These are phyloP conservation scores for Candida krabiensis DNA, from an alignment of 805 yeast genomes.

Conservation along the genomic window DNA sequence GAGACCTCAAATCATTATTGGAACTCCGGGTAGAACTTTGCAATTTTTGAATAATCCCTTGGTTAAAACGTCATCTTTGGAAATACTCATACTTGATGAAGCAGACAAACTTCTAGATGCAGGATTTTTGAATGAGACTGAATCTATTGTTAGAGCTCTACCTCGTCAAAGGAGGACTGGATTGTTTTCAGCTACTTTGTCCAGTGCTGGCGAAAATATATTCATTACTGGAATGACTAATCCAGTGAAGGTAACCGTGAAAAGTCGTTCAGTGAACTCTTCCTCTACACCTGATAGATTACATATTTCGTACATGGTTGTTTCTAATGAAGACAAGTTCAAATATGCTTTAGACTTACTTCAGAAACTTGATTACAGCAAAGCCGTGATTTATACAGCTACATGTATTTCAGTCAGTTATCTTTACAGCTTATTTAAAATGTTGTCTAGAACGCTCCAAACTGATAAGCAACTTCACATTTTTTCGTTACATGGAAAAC, in stretches of 20 bases:
- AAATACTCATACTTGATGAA: slow-evolving; percentile 82
- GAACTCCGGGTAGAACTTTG: slow-evolving; percentile 87
- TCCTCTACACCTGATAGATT: slow-evolving; percentile 63
- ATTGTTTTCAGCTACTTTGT: slow-evolving; percentile 88
- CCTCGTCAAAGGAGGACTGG: slow-evolving; percentile 96
- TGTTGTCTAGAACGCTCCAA: slow-evolving; percentile 32
- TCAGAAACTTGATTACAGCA: slow-evolving; percentile 57
- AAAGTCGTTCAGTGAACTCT: slow-evolving; percentile 40
- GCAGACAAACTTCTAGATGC: slow-evolving; percentile 86
- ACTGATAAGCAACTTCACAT: slow-evolving; percentile 34
- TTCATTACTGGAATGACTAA: slow-evolving; percentile 90
- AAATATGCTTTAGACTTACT: slow-evolving; percentile 56
- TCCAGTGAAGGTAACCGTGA: slow-evolving; percentile 86
- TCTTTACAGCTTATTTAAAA: slow-evolving; percentile 59
- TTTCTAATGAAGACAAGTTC: slow-evolving; percentile 62
- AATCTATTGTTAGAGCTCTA: slow-evolving; percentile 60
- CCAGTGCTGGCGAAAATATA: slow-evolving; percentile 74
- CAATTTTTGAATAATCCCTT: slow-evolving; percentile 65
- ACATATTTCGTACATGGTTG: slow-evolving; percentile 57
- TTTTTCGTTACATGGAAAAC: slow-evolving; percentile 86
- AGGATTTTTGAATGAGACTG: slow-evolving; percentile 69
- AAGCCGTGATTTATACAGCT: slow-evolving; percentile 89
- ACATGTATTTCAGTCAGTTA: slow-evolving; percentile 84
- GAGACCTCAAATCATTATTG: slow-evolving; percentile 76
- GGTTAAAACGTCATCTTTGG: slow-evolving; percentile 64